Evolutionary conservation across 495 filamentous ascomycete species (phyloP).

Genomic region (Aspergillus kassunensis): DNA sequence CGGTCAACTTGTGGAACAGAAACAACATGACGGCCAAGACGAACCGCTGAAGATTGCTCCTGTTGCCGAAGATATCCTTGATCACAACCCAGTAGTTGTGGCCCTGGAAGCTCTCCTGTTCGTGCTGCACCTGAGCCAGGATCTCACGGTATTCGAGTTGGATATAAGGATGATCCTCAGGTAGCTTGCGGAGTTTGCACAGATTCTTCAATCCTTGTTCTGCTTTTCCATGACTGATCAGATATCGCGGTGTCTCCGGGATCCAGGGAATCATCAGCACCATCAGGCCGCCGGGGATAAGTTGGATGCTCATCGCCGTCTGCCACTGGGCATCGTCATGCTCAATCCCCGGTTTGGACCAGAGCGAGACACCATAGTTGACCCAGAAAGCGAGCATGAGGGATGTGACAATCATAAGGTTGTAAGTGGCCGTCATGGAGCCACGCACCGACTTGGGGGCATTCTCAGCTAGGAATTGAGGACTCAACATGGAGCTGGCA

Average conservation of each 20-base stretch:
- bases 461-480: slow-evolving; percentile 23
- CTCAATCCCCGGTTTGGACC: slow-evolving; percentile 18
- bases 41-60: slow-evolving; percentile 28
- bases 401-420: slow-evolving; percentile 27
- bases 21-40: slow-evolving; percentile 31
- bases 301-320: slow-evolving; percentile 45
- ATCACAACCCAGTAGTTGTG: slow-evolving; percentile 25
- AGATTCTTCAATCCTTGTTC: slow-evolving; percentile 52
- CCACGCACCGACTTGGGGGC: slow-evolving; percentile 32
- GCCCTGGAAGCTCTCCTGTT: slow-evolving; percentile 23
- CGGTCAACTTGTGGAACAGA: slow-evolving; percentile 41
- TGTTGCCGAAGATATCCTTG: slow-evolving; percentile 23
- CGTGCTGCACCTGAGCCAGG: slow-evolving; percentile 22
- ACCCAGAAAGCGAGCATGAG: slow-evolving; percentile 27
- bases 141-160: slow-evolving; percentile 34
- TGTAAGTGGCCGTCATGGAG: slow-evolving; percentile 25
- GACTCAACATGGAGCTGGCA: slow-evolving; percentile 21
- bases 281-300: slow-evolving; percentile 45
- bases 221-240: slow-evolving; percentile 43
- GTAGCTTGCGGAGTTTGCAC: slow-evolving; percentile 54
- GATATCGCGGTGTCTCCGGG: slow-evolving; percentile 48
- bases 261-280: slow-evolving; percentile 58
- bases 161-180: slow-evolving; percentile 55
- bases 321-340: slow-evolving; percentile 44
- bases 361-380: slow-evolving; percentile 25